Evolutionary conservation across 2,329 filamentous ascomycete genomes (phyloP), one percentile per base, ranked within the genome.

Genomic region (Diaporthe citrichinensis): DNA sequence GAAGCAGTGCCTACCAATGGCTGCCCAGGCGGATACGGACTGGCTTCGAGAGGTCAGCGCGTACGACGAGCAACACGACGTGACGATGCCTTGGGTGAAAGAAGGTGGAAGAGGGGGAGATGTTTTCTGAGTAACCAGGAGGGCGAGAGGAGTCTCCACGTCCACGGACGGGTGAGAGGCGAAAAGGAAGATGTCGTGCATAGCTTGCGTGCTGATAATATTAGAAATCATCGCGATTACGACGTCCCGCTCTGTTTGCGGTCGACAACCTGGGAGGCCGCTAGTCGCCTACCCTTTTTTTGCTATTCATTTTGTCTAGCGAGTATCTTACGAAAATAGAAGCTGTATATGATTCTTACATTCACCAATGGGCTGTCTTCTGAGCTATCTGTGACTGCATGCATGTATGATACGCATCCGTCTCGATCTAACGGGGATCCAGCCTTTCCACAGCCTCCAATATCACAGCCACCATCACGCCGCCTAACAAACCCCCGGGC

Each of bases 321-420:
- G 65, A 69, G n/a, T 69, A 69, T 41, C 65, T 69, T 69, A 69
- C 41, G 65, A 69, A 55, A 69, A 69, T 69, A 69, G 65, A 69
- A 69, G 46, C 65, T 69, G 65, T 69, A 69, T 28, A 69, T 69
- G 65, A 69, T 55, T 69, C 34, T 34, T n/a, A 41, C 49, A 31
- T 31, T 39, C 36, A 17, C 34, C 2, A 4, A 20, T n/a, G n/a
- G 34, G 4, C 4, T 8, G 15, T 55, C n/a, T 28, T 25, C 23
- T 9, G 20, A 39, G 28, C 14, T 9, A 3, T 4, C 3, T 28
- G 31, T 28, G 65, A 36, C 23, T 28, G 31, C 14, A 3, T 31
- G 25, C 23, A 39, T 14, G 1, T 23, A 8, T 36, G 49, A 41
- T 6, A 39, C 15, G 23, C 46, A 36, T 55, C 15, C 55, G 46